Conservation (phyloP, 2,329 filamentous ascomycete genomes). For the Aspergillus sp. region DNA sequence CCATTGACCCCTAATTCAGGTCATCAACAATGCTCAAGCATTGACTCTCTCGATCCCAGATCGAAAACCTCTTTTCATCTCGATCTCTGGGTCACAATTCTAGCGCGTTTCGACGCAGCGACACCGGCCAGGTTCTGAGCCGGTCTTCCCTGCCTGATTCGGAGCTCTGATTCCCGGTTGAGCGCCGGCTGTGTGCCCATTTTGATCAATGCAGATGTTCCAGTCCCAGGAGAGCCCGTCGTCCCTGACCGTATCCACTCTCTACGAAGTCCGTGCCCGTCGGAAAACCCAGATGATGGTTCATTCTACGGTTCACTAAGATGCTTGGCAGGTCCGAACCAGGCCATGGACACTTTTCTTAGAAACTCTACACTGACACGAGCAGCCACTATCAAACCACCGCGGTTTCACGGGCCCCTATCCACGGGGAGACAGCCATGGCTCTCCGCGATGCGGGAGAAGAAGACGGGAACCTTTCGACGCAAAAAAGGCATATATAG, state of each 20-base stretch:
- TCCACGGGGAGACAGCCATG: background rate
- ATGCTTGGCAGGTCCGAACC: background rate
- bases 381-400: background rate
- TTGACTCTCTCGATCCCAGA: background rate
- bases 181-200: background rate
- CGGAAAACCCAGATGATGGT: background rate
- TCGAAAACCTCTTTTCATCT: background rate
- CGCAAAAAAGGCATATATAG: background rate
- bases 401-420: slow-evolving; percentile 1
- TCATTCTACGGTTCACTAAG: background rate
- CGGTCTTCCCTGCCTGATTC: background rate
- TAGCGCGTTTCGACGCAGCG: background rate
- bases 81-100: background rate
- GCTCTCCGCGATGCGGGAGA: background rate
- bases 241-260: background rate
- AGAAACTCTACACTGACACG: background rate
- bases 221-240: background rate
- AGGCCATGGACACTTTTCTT: background rate
- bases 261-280: background rate
- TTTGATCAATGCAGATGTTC: background rate
- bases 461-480: background rate
- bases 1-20: no score
- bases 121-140: background rate
- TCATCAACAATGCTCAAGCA: background rate
- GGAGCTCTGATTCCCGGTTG: background rate